phyloP scores from a whole-genome alignment of 768 basidiomycete genomes.

The Leucocoprinus sp. region DNA sequence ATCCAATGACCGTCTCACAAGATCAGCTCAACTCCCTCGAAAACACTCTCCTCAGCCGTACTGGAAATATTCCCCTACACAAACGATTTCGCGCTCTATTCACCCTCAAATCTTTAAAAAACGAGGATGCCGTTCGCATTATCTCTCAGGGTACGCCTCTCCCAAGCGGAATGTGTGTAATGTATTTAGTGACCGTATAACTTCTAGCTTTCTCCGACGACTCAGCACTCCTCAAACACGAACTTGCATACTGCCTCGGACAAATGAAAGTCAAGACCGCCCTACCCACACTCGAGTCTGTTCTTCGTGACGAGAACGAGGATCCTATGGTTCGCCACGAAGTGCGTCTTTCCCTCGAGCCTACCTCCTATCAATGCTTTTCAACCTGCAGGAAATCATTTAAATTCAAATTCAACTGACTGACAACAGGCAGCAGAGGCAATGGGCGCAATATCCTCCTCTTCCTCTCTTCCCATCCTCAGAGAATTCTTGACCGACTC shows the following conservation, averaged over 20 bases:
- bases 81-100: slow-evolving; percentile 88
- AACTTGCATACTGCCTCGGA: slow-evolving; percentile 94
- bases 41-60: slow-evolving; percentile 67
- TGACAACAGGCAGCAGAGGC: slow-evolving; percentile 91
- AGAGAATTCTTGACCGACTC: slow-evolving; percentile 63
- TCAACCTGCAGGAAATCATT: too few species aligned
- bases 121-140: slow-evolving; percentile 71
- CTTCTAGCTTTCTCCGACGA: slow-evolving; percentile 70
- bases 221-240: slow-evolving; percentile 91
- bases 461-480: slow-evolving; percentile 59
- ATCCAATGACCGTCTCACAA: slow-evolving; percentile 30
- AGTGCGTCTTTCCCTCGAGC: slow-evolving; percentile 31
- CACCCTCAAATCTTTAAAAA: slow-evolving; percentile 78
- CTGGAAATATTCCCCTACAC: slow-evolving; percentile 69
- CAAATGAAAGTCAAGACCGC: slow-evolving; percentile 75
- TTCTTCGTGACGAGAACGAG: slow-evolving; percentile 60
- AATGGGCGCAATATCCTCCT: slow-evolving; percentile 84
- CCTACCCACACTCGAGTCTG: slow-evolving; percentile 68
- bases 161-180: too few species aligned
- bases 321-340: slow-evolving; percentile 99
- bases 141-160: slow-evolving; percentile 65
- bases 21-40: slow-evolving; percentile 63
- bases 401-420: slow-evolving; percentile 8
- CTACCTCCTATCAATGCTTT: slow-evolving; percentile 3
- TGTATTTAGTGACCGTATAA: neutral